Percentiles rank a stretch among this genome's conserved stretches.
These are phyloP conservation scores for Cylindrodendrum hubeiense DNA, from an alignment of 2,329 filamentous ascomycete species.

Conservation along the genomic window DNA sequence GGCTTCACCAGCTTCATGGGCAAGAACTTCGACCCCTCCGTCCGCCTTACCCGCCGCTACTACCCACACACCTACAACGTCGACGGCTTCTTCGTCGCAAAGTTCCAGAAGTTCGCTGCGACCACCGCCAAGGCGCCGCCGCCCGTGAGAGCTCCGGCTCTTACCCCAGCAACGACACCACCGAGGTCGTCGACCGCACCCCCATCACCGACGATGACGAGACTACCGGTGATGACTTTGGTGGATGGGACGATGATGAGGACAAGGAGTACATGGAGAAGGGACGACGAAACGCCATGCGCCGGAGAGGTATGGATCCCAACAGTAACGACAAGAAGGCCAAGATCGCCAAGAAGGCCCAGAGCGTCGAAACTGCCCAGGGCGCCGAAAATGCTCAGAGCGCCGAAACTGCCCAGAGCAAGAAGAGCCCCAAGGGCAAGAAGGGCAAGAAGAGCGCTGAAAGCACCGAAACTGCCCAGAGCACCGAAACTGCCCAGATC, in stretches of 20 bases:
- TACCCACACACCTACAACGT: slow-evolving; percentile 96
- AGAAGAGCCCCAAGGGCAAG: slow-evolving; percentile 15
- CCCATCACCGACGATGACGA: slow-evolving; percentile 68
- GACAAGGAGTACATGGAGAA: slow-evolving; percentile 79
- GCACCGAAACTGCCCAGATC: slow-evolving; percentile 46
- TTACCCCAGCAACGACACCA: slow-evolving; percentile 27
- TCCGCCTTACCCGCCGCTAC: slow-evolving; percentile 87
- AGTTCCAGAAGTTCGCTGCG: slow-evolving; percentile 92
- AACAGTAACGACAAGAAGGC: slow-evolving; percentile 60
- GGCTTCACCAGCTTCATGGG: slow-evolving; percentile 92
- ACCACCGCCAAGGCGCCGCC: slow-evolving; percentile 68
- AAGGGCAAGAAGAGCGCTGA: slow-evolving; percentile 2
- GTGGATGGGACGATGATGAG: slow-evolving; percentile 80
- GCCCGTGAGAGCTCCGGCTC: slow-evolving; percentile 48
- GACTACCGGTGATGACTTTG: slow-evolving; percentile 71
- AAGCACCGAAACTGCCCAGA: slow-evolving; percentile 56
- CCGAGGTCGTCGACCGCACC: slow-evolving; percentile 73
- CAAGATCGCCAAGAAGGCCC: slow-evolving; percentile 16
- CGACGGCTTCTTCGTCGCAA: slow-evolving; percentile 98
- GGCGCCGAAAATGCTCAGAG: slow-evolving; percentile 10
- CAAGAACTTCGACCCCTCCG: slow-evolving; percentile 88
- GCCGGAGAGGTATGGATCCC: slow-evolving; percentile 80
- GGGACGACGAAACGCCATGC: slow-evolving; percentile 79
- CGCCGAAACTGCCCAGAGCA: slow-evolving; percentile 56
- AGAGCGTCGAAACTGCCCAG: slow-evolving; percentile 23